Conservation (phyloP, 2,329 filamentous ascomycete species). For the Chalaropsis ovoidea region DNA sequence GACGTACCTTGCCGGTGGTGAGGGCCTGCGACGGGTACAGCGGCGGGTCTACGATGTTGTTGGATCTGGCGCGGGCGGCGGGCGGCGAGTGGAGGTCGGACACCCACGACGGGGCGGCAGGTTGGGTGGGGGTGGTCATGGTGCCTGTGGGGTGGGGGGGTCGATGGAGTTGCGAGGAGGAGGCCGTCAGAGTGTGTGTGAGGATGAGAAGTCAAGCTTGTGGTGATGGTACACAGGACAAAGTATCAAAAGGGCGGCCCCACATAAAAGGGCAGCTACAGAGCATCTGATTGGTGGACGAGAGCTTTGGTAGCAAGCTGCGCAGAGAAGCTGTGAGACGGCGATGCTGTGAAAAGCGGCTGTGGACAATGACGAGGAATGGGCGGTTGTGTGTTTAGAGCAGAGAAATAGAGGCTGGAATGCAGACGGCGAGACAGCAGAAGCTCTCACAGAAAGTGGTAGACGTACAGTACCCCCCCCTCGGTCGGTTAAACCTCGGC, state of each 20-base stretch:
- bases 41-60: conserved; percentile 69
- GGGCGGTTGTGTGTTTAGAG: too few relatives aligned
- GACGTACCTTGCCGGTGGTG: conserved; percentile 46
- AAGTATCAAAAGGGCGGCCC: not conserved
- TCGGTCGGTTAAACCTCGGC: too few relatives aligned
- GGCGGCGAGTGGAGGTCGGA: conserved; percentile 65
- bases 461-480: too few relatives aligned
- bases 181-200: too few relatives aligned
- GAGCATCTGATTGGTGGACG: not conserved
- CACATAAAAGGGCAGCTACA: not conserved
- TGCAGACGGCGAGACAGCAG: too few relatives aligned
- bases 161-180: not conserved
- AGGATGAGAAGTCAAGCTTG: not conserved
- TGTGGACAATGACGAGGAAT: not conserved
- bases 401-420: too few relatives aligned
- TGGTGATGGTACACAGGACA: not conserved
- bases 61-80: conserved; percentile 52
- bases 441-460: too few relatives aligned
- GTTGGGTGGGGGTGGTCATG: not conserved
- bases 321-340: not conserved
- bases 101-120: conserved; percentile 63
- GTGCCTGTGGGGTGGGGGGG: not conserved
- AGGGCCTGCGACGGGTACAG: conserved; percentile 55
- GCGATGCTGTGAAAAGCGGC: too few relatives aligned
- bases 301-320: not conserved